A percentile compares a stretch with the other conserved stretches of the same genome.
Evolutionary conservation across 129 eudicot genomes (phyloP).

Genomic region (Cynara cardunculus): DNA sequence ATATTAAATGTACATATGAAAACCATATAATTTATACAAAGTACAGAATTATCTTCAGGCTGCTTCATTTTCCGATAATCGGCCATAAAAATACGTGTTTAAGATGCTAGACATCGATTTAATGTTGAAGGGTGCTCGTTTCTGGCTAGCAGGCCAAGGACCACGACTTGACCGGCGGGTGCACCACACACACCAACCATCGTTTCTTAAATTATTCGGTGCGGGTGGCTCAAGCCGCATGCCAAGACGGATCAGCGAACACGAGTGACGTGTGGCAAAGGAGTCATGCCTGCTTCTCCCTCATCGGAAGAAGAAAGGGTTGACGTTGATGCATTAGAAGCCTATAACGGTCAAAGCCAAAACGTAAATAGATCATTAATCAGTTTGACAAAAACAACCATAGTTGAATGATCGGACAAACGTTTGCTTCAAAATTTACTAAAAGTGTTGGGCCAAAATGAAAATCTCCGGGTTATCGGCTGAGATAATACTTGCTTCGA

Average conservation of each 20-base stretch:
- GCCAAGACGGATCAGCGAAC: constrained; percentile 17
- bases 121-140: not conserved
- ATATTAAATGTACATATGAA: constrained; percentile 4
- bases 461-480: no score
- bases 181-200: not conserved
- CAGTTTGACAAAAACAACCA: not conserved
- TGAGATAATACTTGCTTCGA: no score
- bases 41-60: not conserved
- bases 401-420: not conserved
- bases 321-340: constrained; percentile 26
- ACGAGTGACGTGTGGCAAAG: constrained; percentile 14
- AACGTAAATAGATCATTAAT: not conserved
- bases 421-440: not conserved
- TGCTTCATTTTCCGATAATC: not conserved
- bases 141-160: not conserved
- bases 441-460: no score
- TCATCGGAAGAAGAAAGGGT: constrained; percentile 28
- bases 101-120: not conserved
- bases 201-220: not conserved
- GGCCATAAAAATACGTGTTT: constrained; percentile 1
- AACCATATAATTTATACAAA: constrained; percentile 9
- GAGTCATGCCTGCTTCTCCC: constrained; percentile 20
- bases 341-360: constrained; percentile 28
- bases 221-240: constrained; percentile 10
- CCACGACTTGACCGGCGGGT: not conserved